These are phyloP conservation scores for Lithospermum erythrorhizon DNA, from an alignment of 257 asterid species.

Conservation along the genomic window DNA sequence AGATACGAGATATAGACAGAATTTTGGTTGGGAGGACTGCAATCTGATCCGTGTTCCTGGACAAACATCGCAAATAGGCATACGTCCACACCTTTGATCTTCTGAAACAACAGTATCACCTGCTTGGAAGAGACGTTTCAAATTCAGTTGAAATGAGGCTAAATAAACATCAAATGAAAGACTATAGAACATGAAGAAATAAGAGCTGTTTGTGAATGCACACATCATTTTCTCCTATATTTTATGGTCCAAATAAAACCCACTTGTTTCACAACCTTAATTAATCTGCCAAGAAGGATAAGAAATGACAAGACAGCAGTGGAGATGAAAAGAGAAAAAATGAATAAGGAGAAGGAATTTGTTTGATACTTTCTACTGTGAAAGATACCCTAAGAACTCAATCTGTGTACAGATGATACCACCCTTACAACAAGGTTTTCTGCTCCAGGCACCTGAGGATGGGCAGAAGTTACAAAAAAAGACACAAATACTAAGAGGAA, in stretches of 20 bases:
- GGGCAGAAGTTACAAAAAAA: conserved; percentile 10
- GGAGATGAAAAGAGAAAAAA: conserved; percentile 2
- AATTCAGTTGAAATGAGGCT: background rate
- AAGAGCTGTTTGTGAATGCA: no score
- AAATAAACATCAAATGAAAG: background rate
- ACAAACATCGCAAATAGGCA: conserved; percentile 69
- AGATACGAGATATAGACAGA: conserved; percentile 64
- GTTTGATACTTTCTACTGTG: conserved; percentile 40
- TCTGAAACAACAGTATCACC: conserved; percentile 71
- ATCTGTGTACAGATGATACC: conserved; percentile 38
- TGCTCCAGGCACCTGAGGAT: conserved; percentile 52
- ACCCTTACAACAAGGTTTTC: conserved; percentile 58
- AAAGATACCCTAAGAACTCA: conserved; percentile 39
- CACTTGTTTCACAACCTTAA: no score
- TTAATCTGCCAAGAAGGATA: no score
- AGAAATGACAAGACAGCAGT: background rate
- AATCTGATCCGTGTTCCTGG: conserved; percentile 71
- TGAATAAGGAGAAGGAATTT: no score
- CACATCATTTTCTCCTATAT: no score
- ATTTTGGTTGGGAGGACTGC: conserved; percentile 54
- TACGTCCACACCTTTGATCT: conserved; percentile 62
- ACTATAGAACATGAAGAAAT: no score
- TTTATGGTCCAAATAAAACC: no score
- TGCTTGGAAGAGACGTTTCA: conserved; percentile 22
- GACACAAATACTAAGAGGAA: no score